Evolutionary conservation across 345 rosid genomes (phyloP), one percentile per base, ranked within the genome.

Genomic region (Aquilaria malaccensis): DNA sequence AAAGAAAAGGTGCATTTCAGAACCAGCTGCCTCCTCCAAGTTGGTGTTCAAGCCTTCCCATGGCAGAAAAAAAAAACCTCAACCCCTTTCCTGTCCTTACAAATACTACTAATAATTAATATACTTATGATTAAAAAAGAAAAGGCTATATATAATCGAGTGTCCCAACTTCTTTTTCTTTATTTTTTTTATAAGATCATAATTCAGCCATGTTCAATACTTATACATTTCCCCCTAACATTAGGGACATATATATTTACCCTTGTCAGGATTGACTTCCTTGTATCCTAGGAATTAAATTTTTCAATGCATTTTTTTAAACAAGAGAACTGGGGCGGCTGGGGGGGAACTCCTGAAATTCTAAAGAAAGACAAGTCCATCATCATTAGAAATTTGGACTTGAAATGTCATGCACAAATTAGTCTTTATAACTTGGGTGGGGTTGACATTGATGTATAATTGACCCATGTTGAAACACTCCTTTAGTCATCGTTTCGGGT

Each of bases 371-470:
- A 52, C 70, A 67, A 51, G 53, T 54, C 13, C 29, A 54, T 45
- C 52, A 74, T 77, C 61, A 72, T 72, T 61, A 70, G 47, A 5
- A 63, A 58, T 63, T 46, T 46, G 56, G 56, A 70, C 60, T 67
- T 59, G 66, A 67, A 59, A 13, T 49, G 60, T 58, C 62, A 5
- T 37, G 29, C 70, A 67, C 14, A 61, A 72, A 60, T 66, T 64
- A 29, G 33, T 65, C 5, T 15, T 66, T 57, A 14, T 65, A n/a
- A 7, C 46, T 63, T 52, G 31, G 61, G 76, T 71, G 72, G 76
- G 72, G 70, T 76, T 76, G 78, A 70, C 80, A 79, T 67, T 57
- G 71, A 67, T 67, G 48, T 37, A 4, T 37, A 37, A 69, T 69
- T 63, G 76, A 70, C 63, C 50, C 64, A 33, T 58, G 70, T 63